These are phyloP conservation scores for Pleurotus tuoliensis DNA, from an alignment of 768 basidiomycete genomes.

Conservation along the genomic window DNA sequence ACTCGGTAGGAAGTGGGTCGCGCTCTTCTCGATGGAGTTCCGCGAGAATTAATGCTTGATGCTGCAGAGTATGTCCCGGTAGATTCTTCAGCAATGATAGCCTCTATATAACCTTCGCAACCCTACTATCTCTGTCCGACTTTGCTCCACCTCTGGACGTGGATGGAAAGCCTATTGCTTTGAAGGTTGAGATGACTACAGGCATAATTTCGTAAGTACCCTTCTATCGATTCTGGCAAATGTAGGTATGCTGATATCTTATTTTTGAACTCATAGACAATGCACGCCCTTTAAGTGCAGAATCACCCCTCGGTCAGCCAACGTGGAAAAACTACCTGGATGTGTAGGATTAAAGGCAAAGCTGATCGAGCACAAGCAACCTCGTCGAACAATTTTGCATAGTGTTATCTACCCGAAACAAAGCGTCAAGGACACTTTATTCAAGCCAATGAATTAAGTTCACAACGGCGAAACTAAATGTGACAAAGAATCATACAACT, in stretches of 20 bases:
- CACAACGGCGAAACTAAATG: no score
- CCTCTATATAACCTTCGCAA: background rate
- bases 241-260: background rate
- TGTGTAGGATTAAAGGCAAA: no score
- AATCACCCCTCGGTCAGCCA: background rate
- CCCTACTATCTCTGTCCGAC: background rate
- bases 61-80: background rate
- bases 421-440: no score
- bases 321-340: no score
- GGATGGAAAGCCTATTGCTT: background rate
- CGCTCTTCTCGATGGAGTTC: background rate
- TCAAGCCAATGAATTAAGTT: no score
- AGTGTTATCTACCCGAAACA: no score
- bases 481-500: no score
- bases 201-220: background rate
- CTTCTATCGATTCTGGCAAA: background rate
- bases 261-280: background rate
- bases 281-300: background rate
- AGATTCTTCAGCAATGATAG: background rate
- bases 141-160: background rate
- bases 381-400: no score
- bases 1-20: constrained; percentile 12
- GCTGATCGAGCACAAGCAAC: no score
- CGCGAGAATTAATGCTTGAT: background rate
- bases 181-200: background rate